phyloP scores from a whole-genome alignment of 257 asterid species.

The Jaltomata sinuosa region DNA sequence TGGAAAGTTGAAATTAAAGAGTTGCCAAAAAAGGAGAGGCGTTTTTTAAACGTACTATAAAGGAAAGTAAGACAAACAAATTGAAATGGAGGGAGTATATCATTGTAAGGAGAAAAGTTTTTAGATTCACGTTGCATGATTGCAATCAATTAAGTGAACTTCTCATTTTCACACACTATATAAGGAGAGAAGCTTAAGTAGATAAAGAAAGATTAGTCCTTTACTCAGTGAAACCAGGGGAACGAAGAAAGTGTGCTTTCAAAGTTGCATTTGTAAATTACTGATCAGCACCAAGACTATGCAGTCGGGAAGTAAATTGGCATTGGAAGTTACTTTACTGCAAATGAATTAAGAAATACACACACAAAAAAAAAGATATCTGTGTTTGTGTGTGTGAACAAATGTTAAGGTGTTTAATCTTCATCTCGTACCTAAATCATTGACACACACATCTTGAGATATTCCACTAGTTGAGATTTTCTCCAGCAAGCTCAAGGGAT shows the following conservation, averaged over 20 bases:
- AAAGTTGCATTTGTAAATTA: not conserved
- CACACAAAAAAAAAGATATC: not conserved
- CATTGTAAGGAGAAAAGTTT: not conserved
- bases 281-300: not conserved
- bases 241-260: not conserved
- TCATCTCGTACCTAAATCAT: constrained; percentile 62
- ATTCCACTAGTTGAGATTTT: constrained; percentile 62
- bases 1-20: too few relatives aligned
- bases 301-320: not conserved
- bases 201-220: not conserved
- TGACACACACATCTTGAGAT: constrained; percentile 81
- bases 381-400: not conserved
- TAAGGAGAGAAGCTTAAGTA: not conserved
- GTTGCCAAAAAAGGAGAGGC: too few relatives aligned
- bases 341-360: not conserved
- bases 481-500: constrained; percentile 74
- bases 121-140: not conserved
- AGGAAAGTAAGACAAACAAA: not conserved
- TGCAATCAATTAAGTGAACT: not conserved
- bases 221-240: not conserved
- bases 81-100: not conserved
- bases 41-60: too few relatives aligned
- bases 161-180: not conserved
- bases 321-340: not conserved
- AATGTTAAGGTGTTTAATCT: not conserved